Evolutionary conservation across 2,329 filamentous ascomycete genomes (phyloP).

Genomic region (Escovopsis sp.): DNA sequence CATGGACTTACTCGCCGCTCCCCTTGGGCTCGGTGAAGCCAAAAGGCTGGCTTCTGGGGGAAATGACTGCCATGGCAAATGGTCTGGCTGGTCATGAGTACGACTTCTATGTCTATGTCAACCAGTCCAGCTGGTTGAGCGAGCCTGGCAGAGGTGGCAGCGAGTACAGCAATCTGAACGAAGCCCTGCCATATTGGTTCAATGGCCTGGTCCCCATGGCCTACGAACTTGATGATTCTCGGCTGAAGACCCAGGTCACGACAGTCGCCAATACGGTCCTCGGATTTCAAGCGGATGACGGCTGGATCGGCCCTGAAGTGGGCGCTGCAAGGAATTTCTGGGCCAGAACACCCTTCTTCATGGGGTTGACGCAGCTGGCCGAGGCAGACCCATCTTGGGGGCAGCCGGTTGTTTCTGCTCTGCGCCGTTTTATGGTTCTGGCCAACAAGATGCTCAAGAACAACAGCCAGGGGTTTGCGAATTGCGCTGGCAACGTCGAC

Average conservation of each 20-base stretch:
- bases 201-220: conserved; percentile 43
- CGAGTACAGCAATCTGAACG: conserved; percentile 41
- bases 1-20: conserved; percentile 13
- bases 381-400: conserved; percentile 15
- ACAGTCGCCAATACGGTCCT: conserved; percentile 26
- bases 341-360: conserved; percentile 17
- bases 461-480: conserved; percentile 34
- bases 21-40: conserved; percentile 34
- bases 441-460: conserved; percentile 39
- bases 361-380: conserved; percentile 18
- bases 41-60: conserved; percentile 34
- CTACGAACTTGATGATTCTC: conserved; percentile 28
- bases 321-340: conserved; percentile 14
- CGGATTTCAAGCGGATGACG: conserved; percentile 25
- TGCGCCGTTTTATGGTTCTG: conserved; percentile 20
- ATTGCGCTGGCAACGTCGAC: conserved; percentile 23
- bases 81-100: conserved; percentile 36
- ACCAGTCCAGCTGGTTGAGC: conserved; percentile 30
- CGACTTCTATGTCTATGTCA: conserved; percentile 40
- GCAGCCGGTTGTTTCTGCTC: conserved; percentile 6
- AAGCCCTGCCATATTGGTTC: conserved; percentile 44
- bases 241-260: conserved; percentile 25
- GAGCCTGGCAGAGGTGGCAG: conserved; percentile 20
- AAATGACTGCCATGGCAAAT: conserved; percentile 30
- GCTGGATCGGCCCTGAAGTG: conserved; percentile 33